Base-by-base conservation (phyloP, 2,329 filamentous ascomycete genomes). In the Lachnellula hyalina region DNA sequence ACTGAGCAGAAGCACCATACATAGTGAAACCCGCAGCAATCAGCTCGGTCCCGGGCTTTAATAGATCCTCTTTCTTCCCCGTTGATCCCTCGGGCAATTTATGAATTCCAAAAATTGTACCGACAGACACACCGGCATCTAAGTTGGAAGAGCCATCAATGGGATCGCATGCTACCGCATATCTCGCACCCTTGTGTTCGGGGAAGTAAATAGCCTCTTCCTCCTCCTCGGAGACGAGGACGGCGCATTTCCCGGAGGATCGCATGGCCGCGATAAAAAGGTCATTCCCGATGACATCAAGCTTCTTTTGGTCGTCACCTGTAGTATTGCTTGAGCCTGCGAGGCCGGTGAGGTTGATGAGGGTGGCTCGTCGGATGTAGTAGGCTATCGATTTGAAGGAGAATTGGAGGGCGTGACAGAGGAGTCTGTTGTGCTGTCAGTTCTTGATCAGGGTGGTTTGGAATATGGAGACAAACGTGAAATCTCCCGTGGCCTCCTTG, bases 321-420 rank as follows among this genome's bases (percentile, higher is more conserved):
- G 94, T 97, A 52, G 81, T 90, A 76, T 99, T 99, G 63, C 91
- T 90, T 57, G 93, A 94, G 56, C 94, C 94, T 59, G 94, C 94
- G 48, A 99, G 85, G 58, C 94, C 94, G 51, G 90, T 95, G 59
- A 99, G 84, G 79, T 96, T 96, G 77, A 97, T 93, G 62, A 99
- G 79, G 23, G 90, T 93, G 36, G 93, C 91, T 73, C 94, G 87
- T 68, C 93, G 92, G 74, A 99, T 99, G 80, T 96, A 99, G 81
- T 97, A 96, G 67, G 94, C 90, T 73, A 99, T 99, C 63, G 90
- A 96, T 80, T 99, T 99, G 87, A 99, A 99, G 62, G 94, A 93
- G 80, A 97, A 99, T 75, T 97, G 94, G 56, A 99, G 88, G 57
- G 94, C 92, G 73, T 99, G 94, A 81, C 91, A 96, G 57, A 99